Percentiles rank a stretch among this genome's conserved stretches.
These are phyloP conservation scores for Danielia oregonensis DNA, from an alignment of 805 yeast species.

Conservation along the genomic window DNA sequence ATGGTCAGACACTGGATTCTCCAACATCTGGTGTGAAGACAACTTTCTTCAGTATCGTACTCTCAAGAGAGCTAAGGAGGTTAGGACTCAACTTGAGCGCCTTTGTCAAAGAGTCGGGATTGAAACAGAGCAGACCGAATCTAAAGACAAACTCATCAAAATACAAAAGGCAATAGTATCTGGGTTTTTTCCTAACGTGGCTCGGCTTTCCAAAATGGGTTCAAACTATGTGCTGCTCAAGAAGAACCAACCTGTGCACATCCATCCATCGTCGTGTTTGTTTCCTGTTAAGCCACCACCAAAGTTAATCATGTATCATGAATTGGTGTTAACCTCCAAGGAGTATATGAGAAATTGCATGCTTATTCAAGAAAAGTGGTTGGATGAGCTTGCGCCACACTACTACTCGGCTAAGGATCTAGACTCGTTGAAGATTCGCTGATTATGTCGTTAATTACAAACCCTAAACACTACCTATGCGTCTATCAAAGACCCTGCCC, in stretches of 20 bases:
- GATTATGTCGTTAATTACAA: too few species aligned
- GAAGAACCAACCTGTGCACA: slow-evolving; percentile 65
- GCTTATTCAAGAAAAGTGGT: slow-evolving; percentile 69
- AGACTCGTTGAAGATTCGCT: background rate
- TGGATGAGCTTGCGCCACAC: slow-evolving; percentile 72
- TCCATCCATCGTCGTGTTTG: slow-evolving; percentile 84
- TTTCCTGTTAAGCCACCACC: slow-evolving; percentile 68
- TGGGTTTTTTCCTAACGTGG: slow-evolving; percentile 69
- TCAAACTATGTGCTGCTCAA: slow-evolving; percentile 65
- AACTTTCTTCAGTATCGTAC: slow-evolving; percentile 76
- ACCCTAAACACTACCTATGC: background rate
- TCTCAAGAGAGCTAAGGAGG: slow-evolving; percentile 61
- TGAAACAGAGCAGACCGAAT: slow-evolving; percentile 17
- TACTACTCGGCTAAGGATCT: slow-evolving; percentile 32
- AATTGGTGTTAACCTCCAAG: slow-evolving; percentile 76
- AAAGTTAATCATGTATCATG: slow-evolving; percentile 72
- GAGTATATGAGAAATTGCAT: slow-evolving; percentile 86
- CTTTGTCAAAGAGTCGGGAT: slow-evolving; percentile 56
- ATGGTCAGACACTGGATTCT: slow-evolving; percentile 67
- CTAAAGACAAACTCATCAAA: slow-evolving; percentile 17
- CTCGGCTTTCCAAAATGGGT: slow-evolving; percentile 56
- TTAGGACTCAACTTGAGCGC: slow-evolving; percentile 63
- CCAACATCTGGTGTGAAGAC: slow-evolving; percentile 81
- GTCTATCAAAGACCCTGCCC: background rate
- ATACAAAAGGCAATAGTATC: slow-evolving; percentile 57